These are phyloP conservation scores for Spatholobus suberectus DNA, from an alignment of 306 rosid genomes.

Conservation along the genomic window DNA sequence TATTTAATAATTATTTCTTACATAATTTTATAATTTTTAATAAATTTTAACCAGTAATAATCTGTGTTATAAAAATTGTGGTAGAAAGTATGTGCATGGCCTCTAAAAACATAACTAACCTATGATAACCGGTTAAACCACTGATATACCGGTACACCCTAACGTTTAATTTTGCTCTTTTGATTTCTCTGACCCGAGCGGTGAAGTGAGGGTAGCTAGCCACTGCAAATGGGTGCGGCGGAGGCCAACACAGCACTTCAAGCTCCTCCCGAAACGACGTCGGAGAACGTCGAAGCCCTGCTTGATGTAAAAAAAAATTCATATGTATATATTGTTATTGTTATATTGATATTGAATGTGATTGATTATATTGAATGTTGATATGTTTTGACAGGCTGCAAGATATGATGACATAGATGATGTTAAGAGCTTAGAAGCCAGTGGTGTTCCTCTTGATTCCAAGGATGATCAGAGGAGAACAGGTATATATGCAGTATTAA, in stretches of 20 bases:
- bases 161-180: background rate
- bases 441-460: conserved; percentile 70
- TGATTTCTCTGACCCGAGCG: background rate
- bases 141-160: background rate
- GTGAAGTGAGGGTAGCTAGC: background rate
- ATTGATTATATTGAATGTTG: background rate
- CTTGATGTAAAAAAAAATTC: conserved; percentile 49
- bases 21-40: no score
- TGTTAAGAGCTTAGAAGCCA: conserved; percentile 56
- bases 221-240: conserved; percentile 49
- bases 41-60: no score
- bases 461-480: conserved; percentile 79
- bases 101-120: background rate
- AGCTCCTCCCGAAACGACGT: conserved; percentile 28
- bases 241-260: conserved; percentile 40
- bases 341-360: background rate
- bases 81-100: no score
- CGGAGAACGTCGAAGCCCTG: conserved; percentile 61
- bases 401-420: conserved; percentile 78
- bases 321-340: background rate
- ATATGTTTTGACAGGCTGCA: conserved; percentile 60
- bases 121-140: background rate
- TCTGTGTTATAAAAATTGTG: no score
- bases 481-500: conserved; percentile 47
- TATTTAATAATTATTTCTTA: no score